phyloP scores from a whole-genome alignment of 495 filamentous ascomycete species.

The Tuber microsphaerosporum region DNA sequence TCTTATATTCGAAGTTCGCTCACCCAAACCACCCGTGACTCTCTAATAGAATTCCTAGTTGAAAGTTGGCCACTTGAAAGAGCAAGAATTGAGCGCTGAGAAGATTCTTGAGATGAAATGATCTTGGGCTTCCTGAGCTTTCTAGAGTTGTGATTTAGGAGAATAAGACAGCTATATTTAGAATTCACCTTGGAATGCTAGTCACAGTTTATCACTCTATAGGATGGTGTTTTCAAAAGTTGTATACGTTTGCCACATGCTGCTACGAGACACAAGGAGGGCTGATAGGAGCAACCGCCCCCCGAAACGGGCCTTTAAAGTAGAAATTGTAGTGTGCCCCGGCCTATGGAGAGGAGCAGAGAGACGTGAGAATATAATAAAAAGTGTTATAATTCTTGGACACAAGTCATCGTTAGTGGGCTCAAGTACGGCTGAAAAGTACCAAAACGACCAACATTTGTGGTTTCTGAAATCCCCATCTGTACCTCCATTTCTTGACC shows the following conservation, averaged over 20 bases:
- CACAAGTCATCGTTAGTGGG: too few relatives aligned
- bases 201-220: not conserved
- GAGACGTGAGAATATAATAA: not conserved
- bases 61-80: not conserved
- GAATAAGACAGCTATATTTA: not conserved
- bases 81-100: not conserved
- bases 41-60: not conserved
- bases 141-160: not conserved
- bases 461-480: too few relatives aligned
- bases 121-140: not conserved
- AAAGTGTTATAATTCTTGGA: not conserved
- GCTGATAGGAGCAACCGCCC: accelerated
- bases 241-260: not conserved
- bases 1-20: not conserved
- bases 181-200: not conserved
- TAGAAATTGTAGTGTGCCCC: not conserved
- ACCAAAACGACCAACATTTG: too few relatives aligned
- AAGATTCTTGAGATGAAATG: not conserved
- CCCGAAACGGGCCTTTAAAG: not conserved
- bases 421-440: too few relatives aligned
- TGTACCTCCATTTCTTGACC: too few relatives aligned
- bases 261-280: too few relatives aligned
- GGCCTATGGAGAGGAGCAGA: not conserved
- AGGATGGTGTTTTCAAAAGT: not conserved
- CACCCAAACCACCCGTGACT: not conserved